Base-by-base conservation (phyloP, 139 green algal genomes). In the Tetraselmis chui region DNA sequence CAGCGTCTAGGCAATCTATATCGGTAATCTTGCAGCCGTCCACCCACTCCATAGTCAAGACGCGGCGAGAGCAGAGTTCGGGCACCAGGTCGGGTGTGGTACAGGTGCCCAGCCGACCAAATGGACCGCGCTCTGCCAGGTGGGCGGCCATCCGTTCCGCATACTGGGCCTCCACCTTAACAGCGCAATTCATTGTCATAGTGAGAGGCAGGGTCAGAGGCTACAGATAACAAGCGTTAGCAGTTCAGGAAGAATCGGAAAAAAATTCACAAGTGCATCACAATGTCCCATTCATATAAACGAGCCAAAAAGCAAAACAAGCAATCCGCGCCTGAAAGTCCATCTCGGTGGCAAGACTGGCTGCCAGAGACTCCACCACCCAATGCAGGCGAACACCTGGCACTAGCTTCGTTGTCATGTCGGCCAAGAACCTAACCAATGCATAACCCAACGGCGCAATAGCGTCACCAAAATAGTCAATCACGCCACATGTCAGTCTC, bases 31-130 rank as follows among this genome's bases (percentile, higher is more conserved):
- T 90, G 84, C 58, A 80, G 76, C 91, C 92, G 1, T 89, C 82
- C 1, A 94, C 85, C 89, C 90, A 97, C 78, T 97, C 93, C 93
- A 97, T 96, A 0, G 88, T 88, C 25, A 96, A 58, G 24, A 94
- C 86, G 24, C 88, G 87, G 26, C 45, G 76, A 0, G 85, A 89
- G 79, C 83, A 95, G 23, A 94, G 84, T 29, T 88, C 83, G 78
- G 82, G 75, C 77, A 79, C 11, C 29, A 74, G n/a, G 26, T 29
- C 5, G 18, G 30, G n/a, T 2, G 1, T 80, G 59, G 77, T 80
- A 32, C 24, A 2, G 77, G 77, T 45, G 24, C n/a, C 79, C 31
- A 31, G 30, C 58, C 18, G 28, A 18, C 77, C 22, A 24, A 59
- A 27, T 24, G 23, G 28, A 11, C 67, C 79, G 79, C 22, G 29